phyloP scores from a whole-genome alignment of 352 stramenopile species.

The Paralagenidium karlingii region DNA sequence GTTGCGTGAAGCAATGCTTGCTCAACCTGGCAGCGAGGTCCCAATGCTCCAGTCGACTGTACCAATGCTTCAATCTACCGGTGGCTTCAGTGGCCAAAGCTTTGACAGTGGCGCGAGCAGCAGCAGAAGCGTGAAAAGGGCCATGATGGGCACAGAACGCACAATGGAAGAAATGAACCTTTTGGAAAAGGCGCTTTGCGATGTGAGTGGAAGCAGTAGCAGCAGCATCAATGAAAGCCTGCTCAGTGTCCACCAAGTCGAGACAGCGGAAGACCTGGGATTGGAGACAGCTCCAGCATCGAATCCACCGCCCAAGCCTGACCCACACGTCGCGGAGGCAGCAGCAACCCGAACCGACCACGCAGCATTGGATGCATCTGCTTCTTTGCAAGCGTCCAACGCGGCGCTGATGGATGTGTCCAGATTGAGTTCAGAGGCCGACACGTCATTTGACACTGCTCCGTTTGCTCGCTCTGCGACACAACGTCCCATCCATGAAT shows the following conservation, averaged over 20 bases:
- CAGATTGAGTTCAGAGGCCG: conserved; percentile 12
- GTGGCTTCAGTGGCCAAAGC: too few relatives aligned
- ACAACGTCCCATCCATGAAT: conserved; percentile 54
- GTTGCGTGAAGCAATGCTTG: not conserved
- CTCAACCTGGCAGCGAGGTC: not conserved
- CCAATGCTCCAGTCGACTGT: too few relatives aligned
- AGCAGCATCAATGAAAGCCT: too few relatives aligned
- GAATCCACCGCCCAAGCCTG: conserved; percentile 11
- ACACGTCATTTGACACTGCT: conserved; percentile 10
- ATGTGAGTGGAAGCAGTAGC: conserved; percentile 59
- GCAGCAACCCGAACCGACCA: conserved; percentile 3
- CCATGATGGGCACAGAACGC: too few relatives aligned
- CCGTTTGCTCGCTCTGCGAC: conserved; percentile 4
- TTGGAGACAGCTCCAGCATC: conserved; percentile 1
- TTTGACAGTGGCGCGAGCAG: too few relatives aligned
- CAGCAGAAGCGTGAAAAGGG: too few relatives aligned
- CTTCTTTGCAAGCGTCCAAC: not conserved
- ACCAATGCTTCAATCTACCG: too few relatives aligned
- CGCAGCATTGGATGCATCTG: conserved; percentile 1
- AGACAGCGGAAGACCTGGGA: too few relatives aligned
- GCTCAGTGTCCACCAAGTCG: too few relatives aligned
- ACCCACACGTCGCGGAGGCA: conserved; percentile 4
- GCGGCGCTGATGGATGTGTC: conserved; percentile 4
- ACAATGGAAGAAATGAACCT: conserved; percentile 53
- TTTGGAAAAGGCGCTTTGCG: conserved; percentile 47